Conservation (phyloP, 176 grass and related monocot species). For the Tillandsia leiboldiana region DNA sequence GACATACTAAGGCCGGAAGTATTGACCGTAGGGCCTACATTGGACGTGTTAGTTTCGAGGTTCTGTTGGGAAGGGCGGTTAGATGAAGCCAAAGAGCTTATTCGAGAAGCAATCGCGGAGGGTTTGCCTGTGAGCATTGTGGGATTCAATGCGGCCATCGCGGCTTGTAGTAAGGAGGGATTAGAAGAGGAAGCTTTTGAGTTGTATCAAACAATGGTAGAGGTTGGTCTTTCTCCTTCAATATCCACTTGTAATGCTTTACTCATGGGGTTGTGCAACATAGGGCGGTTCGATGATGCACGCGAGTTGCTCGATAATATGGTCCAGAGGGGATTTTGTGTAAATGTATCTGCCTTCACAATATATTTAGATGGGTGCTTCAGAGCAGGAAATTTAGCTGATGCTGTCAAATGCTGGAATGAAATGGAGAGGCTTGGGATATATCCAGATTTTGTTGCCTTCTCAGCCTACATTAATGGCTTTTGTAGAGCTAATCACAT, state of each 20-base stretch:
- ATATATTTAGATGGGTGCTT: slow-evolving; percentile 77
- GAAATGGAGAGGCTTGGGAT: slow-evolving; percentile 43
- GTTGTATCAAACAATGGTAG: slow-evolving; percentile 53
- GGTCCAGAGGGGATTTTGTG: slow-evolving; percentile 53
- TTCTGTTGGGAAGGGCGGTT: slow-evolving; percentile 61
- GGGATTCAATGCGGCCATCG: slow-evolving; percentile 64
- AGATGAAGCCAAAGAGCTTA: slow-evolving; percentile 51
- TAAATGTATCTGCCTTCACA: slow-evolving; percentile 54
- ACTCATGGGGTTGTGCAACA: slow-evolving; percentile 65
- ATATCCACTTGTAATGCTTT: slow-evolving; percentile 62
- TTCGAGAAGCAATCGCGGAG: slow-evolving; percentile 36
- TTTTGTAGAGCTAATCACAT: slow-evolving; percentile 51
- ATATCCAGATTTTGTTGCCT: slow-evolving; percentile 66
- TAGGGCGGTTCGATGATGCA: slow-evolving; percentile 42
- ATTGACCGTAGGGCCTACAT: slow-evolving; percentile 11
- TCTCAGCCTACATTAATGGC: slow-evolving; percentile 73
- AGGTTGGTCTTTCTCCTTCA: slow-evolving; percentile 42
- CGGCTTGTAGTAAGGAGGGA: slow-evolving; percentile 70
- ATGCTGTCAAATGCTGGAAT: slow-evolving; percentile 66
- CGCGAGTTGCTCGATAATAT: slow-evolving; percentile 48
- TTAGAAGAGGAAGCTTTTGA: slow-evolving; percentile 53
- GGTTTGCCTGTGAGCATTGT: slow-evolving; percentile 38
- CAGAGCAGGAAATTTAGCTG: slow-evolving; percentile 38
- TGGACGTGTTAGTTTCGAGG: slow-evolving; percentile 53
- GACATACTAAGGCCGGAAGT: slow-evolving; percentile 34